A percentile compares a stretch with the other conserved stretches of the same genome.
These are phyloP conservation scores for Zizania latifolia DNA, from an alignment of 176 grass and related monocot species.

Conservation along the genomic window DNA sequence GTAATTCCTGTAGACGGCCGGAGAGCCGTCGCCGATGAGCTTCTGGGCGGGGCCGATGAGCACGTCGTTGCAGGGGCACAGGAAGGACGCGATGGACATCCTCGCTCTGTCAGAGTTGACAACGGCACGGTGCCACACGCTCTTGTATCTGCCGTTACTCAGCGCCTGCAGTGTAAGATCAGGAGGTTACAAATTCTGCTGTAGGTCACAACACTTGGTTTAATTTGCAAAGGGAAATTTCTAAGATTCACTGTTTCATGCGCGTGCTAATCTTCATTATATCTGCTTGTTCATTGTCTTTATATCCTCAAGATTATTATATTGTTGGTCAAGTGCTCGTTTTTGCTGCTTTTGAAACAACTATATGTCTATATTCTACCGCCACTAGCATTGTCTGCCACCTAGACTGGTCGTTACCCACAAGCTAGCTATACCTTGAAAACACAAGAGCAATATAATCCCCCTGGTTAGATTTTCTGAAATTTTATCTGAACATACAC, in stretches of 20 bases:
- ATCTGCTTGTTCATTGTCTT: neutral
- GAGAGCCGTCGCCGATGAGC: slow-evolving; percentile 31
- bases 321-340: neutral
- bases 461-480: neutral
- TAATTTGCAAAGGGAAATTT: neutral
- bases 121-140: slow-evolving; percentile 63
- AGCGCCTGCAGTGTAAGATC: slow-evolving; percentile 31
- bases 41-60: slow-evolving; percentile 41
- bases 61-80: slow-evolving; percentile 59
- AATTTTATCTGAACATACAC: neutral
- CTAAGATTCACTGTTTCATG: neutral
- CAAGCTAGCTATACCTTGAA: neutral
- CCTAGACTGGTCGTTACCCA: neutral
- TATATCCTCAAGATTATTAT: neutral
- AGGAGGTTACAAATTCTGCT: neutral
- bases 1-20: slow-evolving; percentile 52
- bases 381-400: neutral
- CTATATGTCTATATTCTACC: neutral
- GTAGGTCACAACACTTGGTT: neutral
- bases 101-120: slow-evolving; percentile 50
- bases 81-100: slow-evolving; percentile 71
- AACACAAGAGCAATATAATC: neutral
- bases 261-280: neutral
- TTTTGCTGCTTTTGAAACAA: neutral
- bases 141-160: slow-evolving; percentile 65